Evolutionary conservation across 176 grass and related monocot species (phyloP), one percentile per base, ranked within the genome.

Genomic region (Lolium perenne): DNA sequence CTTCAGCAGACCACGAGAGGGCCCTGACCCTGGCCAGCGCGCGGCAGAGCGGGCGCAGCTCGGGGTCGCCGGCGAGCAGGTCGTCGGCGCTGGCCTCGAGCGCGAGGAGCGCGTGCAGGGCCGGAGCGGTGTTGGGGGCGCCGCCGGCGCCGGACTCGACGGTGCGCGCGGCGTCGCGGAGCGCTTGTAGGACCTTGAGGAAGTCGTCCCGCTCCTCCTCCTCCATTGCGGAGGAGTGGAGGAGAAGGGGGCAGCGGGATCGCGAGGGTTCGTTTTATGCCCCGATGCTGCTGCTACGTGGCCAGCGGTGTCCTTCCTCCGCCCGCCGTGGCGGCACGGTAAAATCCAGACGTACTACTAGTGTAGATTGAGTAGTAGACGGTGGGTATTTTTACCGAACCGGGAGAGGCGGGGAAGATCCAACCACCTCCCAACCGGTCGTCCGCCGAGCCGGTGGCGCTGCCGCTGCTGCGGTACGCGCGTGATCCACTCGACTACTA

Each of bases 81-180:
- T 99, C 90, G 17, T 91, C 80, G 60, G 88, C 90, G 84, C 84
- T 81, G 21, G 84, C 85, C 23, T 91, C 82, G 38, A 99, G 97
- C 51, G 86, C 88, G 41, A 99, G 87, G 3, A 99, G 94, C 41
- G 94, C 92, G 21, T 74, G 86, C 71, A 96, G 49, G 38, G 97
- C 88, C 4, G 84, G 79, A 0, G 82, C 86, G 18, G 32, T 38
- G 2, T 10, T 15, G 16, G 55, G 16, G 12, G 49, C 14, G 51
- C 4, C 5, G 50, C 13, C 13, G 14, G 4, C 16, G 4, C 74
- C 80, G 29, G 45, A n/a, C 51, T 91, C 61, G 0, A 95, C 83
- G 16, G 23, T 77, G 18, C 82, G 38, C 0, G 93, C 84, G 74
- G 93, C 88, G 83, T 89, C 80, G 18, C 85, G 82, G 15, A 95